Evolutionary conservation across 2,329 filamentous ascomycete genomes (phyloP).

Genomic region (Talaromyces amestolkiae): DNA sequence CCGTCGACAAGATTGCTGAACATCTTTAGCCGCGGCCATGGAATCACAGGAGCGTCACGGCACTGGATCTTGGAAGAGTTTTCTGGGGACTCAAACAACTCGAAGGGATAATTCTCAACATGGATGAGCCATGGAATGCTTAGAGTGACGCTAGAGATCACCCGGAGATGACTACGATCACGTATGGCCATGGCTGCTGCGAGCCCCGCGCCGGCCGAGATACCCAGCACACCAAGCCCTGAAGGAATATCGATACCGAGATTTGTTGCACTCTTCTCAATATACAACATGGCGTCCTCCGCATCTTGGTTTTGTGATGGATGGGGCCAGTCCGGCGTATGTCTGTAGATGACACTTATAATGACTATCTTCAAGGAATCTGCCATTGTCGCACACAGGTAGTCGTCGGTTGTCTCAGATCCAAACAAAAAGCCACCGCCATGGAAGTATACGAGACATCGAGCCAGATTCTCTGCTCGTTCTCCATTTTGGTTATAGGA

Average conservation of each 20-base stretch:
- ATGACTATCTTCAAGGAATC: background rate
- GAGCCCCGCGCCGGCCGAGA: background rate
- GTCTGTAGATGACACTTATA: background rate
- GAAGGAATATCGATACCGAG: background rate
- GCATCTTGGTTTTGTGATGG: background rate
- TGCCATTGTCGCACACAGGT: background rate
- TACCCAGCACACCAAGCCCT: background rate
- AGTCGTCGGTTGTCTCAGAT: background rate
- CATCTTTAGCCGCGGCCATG: constrained; percentile 10
- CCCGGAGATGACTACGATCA: background rate
- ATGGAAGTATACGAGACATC: background rate
- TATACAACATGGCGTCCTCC: background rate
- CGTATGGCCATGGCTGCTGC: background rate
- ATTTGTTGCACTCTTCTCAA: background rate
- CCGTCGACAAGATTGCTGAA: constrained; percentile 3
- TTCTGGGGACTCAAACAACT: background rate
- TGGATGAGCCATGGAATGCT: background rate
- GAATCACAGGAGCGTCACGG: constrained; percentile 9
- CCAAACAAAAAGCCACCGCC: background rate
- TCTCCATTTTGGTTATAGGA: background rate
- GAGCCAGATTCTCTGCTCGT: background rate
- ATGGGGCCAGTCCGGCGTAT: background rate
- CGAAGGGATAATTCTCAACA: background rate
- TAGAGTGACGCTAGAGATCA: background rate
- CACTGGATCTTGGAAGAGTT: constrained; percentile 2